Conservation (phyloP, 179 eudicot species). For the Amaranthus tricolor region DNA sequence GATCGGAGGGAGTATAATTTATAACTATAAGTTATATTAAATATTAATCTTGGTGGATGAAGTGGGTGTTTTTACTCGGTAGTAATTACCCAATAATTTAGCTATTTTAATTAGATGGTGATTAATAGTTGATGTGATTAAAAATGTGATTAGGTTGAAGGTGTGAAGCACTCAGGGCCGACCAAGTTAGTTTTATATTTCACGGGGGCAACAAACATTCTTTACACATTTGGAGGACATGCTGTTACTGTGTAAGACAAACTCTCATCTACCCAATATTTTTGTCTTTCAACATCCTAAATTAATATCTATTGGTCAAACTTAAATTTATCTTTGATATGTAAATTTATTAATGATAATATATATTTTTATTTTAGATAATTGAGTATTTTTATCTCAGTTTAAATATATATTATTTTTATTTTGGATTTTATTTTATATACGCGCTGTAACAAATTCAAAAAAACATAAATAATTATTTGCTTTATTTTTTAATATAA, state of each 20-base stretch:
- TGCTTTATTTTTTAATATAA: too few relatives aligned
- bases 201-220: slow-evolving; percentile 53
- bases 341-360: too few relatives aligned
- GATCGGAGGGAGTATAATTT: too few relatives aligned
- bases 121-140: slow-evolving; percentile 6
- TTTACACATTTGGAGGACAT: slow-evolving; percentile 49
- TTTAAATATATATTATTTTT: too few relatives aligned
- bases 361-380: neutral
- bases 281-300: slow-evolving; percentile 20
- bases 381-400: neutral
- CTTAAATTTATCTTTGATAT: neutral
- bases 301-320: slow-evolving; percentile 4
- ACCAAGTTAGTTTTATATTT: slow-evolving; percentile 41
- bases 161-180: slow-evolving; percentile 43
- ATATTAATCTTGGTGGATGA: neutral
- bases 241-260: slow-evolving; percentile 51
- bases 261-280: slow-evolving; percentile 20
- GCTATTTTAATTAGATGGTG: neutral
- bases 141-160: slow-evolving; percentile 35
- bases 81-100: neutral
- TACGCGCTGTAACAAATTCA: too few relatives aligned
- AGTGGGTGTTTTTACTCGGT: neutral
- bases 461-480: too few relatives aligned
- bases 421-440: too few relatives aligned
- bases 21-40: neutral